A percentile compares a stretch with the other conserved stretches of the same genome.
Conservation (phyloP, 495 filamentous ascomycete genomes). For the Xylaria longipes region DNA sequence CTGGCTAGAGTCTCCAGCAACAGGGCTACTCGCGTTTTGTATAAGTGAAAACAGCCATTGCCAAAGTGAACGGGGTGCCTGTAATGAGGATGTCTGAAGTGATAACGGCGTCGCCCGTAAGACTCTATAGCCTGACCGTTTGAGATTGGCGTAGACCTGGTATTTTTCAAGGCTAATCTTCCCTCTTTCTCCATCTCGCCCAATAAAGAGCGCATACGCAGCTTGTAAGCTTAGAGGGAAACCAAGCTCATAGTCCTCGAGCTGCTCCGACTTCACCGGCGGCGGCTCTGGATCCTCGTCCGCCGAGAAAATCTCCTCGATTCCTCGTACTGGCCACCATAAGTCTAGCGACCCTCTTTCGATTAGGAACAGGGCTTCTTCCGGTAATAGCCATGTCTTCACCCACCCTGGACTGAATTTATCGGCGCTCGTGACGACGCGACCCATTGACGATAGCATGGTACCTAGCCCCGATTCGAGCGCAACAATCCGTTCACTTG, state of each 20-base stretch:
- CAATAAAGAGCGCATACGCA: slow-evolving; percentile 81
- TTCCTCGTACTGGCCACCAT: slow-evolving; percentile 68
- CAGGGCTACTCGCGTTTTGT: slow-evolving; percentile 2
- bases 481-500: slow-evolving; percentile 55
- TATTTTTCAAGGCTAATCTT: slow-evolving; percentile 78
- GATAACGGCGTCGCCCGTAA: slow-evolving; percentile 64
- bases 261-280: slow-evolving; percentile 29
- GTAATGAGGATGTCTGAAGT: slow-evolving; percentile 3
- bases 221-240: slow-evolving; percentile 89
- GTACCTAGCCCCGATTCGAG: slow-evolving; percentile 53
- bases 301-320: slow-evolving; percentile 48
- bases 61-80: slow-evolving; percentile 36
- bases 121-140: slow-evolving; percentile 81
- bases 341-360: slow-evolving; percentile 87
- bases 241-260: slow-evolving; percentile 62
- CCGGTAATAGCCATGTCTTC: slow-evolving; percentile 82
- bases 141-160: slow-evolving; percentile 83
- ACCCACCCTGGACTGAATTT: slow-evolving; percentile 55
- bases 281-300: slow-evolving; percentile 32
- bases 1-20: not conserved
- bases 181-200: slow-evolving; percentile 63
- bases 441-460: slow-evolving; percentile 50
- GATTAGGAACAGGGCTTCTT: slow-evolving; percentile 87
- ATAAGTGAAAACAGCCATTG: slow-evolving; percentile 53
- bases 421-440: slow-evolving; percentile 48